These are phyloP conservation scores for Lotus japonicus DNA, from an alignment of 306 rosid genomes.

Conservation along the genomic window DNA sequence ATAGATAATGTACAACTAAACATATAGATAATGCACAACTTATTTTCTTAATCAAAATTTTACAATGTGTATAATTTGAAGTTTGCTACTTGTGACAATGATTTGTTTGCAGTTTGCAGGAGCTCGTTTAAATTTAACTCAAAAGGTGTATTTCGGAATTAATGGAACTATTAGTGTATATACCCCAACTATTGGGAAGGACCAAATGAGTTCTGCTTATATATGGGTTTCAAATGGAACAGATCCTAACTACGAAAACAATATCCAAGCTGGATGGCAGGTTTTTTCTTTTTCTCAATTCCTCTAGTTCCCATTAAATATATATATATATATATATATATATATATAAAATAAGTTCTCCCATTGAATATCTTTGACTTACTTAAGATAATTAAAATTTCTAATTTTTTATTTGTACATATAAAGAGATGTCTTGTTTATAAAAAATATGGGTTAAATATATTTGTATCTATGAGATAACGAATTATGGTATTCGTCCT, in stretches of 20 bases:
- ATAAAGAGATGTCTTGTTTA: too few species aligned
- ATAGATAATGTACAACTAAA: too few species aligned
- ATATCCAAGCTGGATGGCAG: conserved; percentile 17
- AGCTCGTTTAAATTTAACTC: background rate
- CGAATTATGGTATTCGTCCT: too few species aligned
- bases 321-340: too few species aligned
- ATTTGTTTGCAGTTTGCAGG: background rate
- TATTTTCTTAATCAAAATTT: too few species aligned
- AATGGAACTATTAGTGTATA: background rate
- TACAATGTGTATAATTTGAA: background rate
- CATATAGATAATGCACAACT: too few species aligned
- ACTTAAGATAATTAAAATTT: background rate
- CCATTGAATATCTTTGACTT: background rate
- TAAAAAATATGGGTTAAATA: too few species aligned
- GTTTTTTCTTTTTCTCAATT: background rate
- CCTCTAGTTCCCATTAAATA: too few species aligned
- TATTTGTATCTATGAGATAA: too few species aligned
- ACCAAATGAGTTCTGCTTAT: conserved; percentile 12
- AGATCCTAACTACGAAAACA: background rate
- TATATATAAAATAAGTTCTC: too few species aligned
- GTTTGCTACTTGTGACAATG: background rate
- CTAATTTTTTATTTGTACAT: background rate
- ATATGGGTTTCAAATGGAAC: background rate
- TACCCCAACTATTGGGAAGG: background rate
- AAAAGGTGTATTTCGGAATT: background rate